Evolutionary conservation across 176 grass and related monocot genomes (phyloP).

Genomic region (Oryza nivara): DNA sequence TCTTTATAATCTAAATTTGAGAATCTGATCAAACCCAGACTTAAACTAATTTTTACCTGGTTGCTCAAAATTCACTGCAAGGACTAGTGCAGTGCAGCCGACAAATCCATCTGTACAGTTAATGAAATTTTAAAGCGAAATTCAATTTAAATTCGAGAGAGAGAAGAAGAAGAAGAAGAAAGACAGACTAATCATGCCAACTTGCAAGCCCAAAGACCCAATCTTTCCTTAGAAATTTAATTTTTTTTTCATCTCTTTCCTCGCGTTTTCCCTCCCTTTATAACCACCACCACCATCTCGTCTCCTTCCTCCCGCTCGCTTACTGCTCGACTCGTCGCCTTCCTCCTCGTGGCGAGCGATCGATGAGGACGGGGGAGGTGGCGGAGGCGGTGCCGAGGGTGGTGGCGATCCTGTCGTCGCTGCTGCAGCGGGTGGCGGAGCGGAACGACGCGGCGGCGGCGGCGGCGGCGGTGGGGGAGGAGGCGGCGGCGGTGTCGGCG

Average conservation of each 20-base stretch:
- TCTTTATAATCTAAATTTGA: no score
- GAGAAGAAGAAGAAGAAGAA: no score
- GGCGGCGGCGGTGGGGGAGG: neutral
- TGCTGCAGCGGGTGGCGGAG: constrained; percentile 73
- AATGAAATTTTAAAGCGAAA: constrained; percentile 4
- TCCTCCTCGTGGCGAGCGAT: neutral
- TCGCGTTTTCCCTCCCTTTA: constrained; percentile 59
- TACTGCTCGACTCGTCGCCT: neutral
- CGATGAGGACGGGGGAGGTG: constrained; percentile 42
- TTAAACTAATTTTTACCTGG: no score
- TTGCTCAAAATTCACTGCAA: no score
- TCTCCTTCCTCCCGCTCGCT: constrained; percentile 13
- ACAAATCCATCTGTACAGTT: constrained; percentile 12
- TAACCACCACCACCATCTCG: constrained; percentile 51
- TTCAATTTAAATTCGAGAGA: neutral
- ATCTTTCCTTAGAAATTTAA: neutral
- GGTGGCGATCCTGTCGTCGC: constrained; percentile 77
- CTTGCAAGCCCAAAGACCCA: constrained; percentile 18
- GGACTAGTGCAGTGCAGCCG: neutral
- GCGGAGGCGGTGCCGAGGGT: constrained; percentile 64
- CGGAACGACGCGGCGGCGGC: constrained; percentile 57
- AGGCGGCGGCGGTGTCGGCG: constrained; percentile 41
- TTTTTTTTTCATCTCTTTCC: neutral
- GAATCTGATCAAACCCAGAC: no score
- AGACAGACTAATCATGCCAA: constrained; percentile 31